Base-by-base conservation (phyloP, 352 stramenopile genomes). In the Pythium myriotylum region DNA sequence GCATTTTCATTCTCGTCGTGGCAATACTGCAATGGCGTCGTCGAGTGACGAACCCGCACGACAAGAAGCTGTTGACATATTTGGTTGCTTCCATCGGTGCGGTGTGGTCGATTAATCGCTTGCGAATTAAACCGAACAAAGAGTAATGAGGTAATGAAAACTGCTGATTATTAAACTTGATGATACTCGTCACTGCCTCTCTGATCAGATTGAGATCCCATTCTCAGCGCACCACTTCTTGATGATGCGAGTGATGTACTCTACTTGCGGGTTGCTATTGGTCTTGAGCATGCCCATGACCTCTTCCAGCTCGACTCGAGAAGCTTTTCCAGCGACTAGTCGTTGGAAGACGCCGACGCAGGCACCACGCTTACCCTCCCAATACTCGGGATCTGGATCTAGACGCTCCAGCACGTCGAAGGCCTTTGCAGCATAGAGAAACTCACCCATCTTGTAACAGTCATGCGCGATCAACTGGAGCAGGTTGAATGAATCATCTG, bases 391-490 rank as follows among this genome's bases (percentile, higher is more conserved):
- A 64, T 98, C 94, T 4, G 91, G 81, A 59, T 99, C 95, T 12
- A 98, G 77, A 16, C 95, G 79, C 70, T 98, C 89, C 22, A 99
- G 76, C 46, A 98, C 92, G 67, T 97, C 82, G 59, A 98, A 98
- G 3, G 89, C 91, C 72, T 98, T 98, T 29, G 96, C 95, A 1
- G 96, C 81, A 65, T 96, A 98, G 0, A 98, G 74, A 61, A 98
- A 99, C 54, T 97, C 91, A 20, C 96, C 96, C 84, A 98, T 98
- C 68, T 89, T 89, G 84, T 99, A 99, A 76, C 94, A 99, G 70
- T 99, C 96, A 59, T 98, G 97, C 17, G 94, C 96, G 46, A 99
- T 97, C 16, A 99, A 77, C 68, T 98, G 91, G 16, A 99, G 77
- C 29, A 99, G 62, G 48, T 98, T 97, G 79, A 98, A 98, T 29